These are phyloP conservation scores for Ogataea siamensis DNA, from an alignment of 805 yeast genomes.

Conservation along the genomic window DNA sequence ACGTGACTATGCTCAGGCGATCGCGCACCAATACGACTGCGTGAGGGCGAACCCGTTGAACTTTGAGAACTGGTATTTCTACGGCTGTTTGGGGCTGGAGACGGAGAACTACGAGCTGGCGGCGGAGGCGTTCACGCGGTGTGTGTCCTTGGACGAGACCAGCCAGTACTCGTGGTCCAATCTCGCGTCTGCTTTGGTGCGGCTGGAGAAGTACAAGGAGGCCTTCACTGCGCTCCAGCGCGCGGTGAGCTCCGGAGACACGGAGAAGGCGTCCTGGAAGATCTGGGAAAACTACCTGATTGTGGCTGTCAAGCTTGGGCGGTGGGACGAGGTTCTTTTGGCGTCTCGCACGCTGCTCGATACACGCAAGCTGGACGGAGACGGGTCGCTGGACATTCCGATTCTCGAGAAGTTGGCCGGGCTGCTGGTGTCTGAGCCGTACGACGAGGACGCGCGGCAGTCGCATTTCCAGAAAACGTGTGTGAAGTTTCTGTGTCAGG, in stretches of 20 bases:
- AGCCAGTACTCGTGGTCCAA: slow-evolving; percentile 90
- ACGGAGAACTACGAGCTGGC: slow-evolving; percentile 68
- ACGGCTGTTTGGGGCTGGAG: slow-evolving; percentile 88
- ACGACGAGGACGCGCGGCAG: slow-evolving; percentile 34
- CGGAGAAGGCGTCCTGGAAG: slow-evolving; percentile 74
- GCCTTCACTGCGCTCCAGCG: slow-evolving; percentile 83
- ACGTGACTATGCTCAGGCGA: slow-evolving; percentile 52
- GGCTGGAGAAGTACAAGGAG: slow-evolving; percentile 62
- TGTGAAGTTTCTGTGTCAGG: slow-evolving; percentile 65
- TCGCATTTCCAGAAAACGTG: slow-evolving; percentile 67
- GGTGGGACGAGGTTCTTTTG: slow-evolving; percentile 83
- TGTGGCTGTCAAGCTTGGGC: slow-evolving; percentile 77
- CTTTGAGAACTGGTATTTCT: slow-evolving; percentile 84
- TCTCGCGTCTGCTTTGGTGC: slow-evolving; percentile 74
- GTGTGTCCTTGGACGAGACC: slow-evolving; percentile 80
- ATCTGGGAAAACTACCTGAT: slow-evolving; percentile 84
- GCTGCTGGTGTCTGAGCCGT: slow-evolving; percentile 54
- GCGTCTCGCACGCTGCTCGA: slow-evolving; percentile 68
- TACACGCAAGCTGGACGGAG: slow-evolving; percentile 56
- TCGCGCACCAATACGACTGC: slow-evolving; percentile 72
- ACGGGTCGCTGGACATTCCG: slow-evolving; percentile 68
- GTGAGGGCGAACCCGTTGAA: slow-evolving; percentile 69
- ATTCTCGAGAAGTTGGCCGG: slow-evolving; percentile 73
- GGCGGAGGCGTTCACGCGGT: slow-evolving; percentile 87
- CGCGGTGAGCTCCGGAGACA: slow-evolving; percentile 69